Conservation (phyloP, 441 rosid genomes). For the Corymbia citriodora region DNA sequence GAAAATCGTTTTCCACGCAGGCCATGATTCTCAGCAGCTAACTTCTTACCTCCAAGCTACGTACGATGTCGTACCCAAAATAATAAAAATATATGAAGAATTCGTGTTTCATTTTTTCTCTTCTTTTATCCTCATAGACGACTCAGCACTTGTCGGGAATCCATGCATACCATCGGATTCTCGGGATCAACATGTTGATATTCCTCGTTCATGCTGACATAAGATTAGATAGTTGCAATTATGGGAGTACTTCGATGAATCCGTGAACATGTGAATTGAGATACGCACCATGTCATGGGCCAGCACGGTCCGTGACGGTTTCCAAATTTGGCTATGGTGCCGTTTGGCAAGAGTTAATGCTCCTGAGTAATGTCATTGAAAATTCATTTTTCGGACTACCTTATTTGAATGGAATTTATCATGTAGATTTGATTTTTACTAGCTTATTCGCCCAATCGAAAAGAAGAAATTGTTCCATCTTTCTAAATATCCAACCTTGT, state of each 20-base stretch:
- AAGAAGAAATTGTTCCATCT: background rate
- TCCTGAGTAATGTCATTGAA: background rate
- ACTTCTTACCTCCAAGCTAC: background rate
- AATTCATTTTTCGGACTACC: background rate
- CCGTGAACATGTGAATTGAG: background rate
- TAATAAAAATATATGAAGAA: background rate
- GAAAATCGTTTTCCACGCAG: background rate
- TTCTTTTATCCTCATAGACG: background rate
- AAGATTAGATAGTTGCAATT: background rate
- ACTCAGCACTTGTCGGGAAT: background rate
- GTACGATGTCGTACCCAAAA: background rate
- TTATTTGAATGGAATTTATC: background rate
- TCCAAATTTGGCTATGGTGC: background rate
- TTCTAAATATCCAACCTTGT: background rate
- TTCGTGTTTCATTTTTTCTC: background rate
- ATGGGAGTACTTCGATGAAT: background rate
- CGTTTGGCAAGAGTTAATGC: background rate
- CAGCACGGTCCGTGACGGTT: background rate
- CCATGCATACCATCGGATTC: background rate
- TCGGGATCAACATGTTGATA: background rate
- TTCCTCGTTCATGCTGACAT: background rate
- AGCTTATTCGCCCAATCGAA: background rate
- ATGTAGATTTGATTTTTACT: background rate
- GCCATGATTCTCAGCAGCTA: background rate
- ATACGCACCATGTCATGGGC: background rate